phyloP scores from a whole-genome alignment of 805 yeast genomes.

The Kuraishia piskuri region DNA sequence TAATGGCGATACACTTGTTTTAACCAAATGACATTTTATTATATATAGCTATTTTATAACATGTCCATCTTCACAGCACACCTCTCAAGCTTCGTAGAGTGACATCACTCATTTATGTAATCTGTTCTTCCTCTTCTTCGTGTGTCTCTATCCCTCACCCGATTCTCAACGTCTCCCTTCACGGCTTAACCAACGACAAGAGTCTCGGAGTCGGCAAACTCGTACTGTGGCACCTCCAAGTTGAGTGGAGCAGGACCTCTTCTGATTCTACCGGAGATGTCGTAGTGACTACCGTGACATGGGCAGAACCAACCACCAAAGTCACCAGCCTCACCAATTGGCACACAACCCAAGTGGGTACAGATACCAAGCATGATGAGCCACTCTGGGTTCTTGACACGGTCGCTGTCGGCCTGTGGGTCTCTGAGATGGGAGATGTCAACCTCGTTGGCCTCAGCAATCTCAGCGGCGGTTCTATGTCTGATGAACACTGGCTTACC shows the following conservation, averaged over 20 bases:
- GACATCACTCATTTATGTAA: not conserved
- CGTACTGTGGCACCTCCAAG: slow-evolving; percentile 92
- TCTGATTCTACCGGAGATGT: slow-evolving; percentile 99
- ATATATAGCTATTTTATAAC: not conserved
- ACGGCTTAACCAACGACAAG: slow-evolving; percentile 72
- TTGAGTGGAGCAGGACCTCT: slow-evolving; percentile 99
- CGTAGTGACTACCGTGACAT: slow-evolving; percentile 99
- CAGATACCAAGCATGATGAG: slow-evolving; percentile 98
- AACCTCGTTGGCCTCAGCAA: slow-evolving; percentile 85
- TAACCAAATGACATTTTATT: not conserved
- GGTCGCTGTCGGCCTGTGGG: slow-evolving; percentile 87
- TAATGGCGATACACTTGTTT: not conserved
- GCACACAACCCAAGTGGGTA: slow-evolving; percentile 99
- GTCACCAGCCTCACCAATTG: slow-evolving; percentile 99
- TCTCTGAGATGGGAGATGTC: slow-evolving; percentile 79
- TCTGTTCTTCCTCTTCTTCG: not conserved
- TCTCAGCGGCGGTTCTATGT: slow-evolving; percentile 93
- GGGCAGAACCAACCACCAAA: slow-evolving; percentile 99
- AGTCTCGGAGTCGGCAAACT: slow-evolving; percentile 71
- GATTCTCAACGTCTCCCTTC: slow-evolving; percentile 1
- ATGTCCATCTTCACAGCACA: not conserved
- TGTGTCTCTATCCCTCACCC: not conserved
- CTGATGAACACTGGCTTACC: slow-evolving; percentile 99
- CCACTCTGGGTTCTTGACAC: slow-evolving; percentile 98
- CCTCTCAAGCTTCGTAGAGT: not conserved